Base-by-base conservation (phyloP, 768 basidiomycete genomes). In the Suillus decipiens region DNA sequence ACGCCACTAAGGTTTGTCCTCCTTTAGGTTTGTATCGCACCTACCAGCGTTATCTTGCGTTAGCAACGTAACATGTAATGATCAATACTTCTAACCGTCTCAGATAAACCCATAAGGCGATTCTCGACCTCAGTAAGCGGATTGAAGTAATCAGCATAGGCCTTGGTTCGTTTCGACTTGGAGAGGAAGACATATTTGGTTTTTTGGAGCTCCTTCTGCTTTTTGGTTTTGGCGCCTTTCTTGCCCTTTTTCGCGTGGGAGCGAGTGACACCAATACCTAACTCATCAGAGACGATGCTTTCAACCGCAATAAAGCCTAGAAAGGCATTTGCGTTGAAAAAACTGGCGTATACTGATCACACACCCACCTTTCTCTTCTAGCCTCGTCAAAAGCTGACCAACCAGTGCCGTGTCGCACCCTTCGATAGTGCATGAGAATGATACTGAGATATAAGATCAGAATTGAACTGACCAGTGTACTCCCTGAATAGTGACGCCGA, bases 121-220 rank as follows among this genome's bases (percentile, higher is more conserved):
- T 77, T 84, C 75, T 92, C 90, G 42, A 84, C 81, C 31, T 82
- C 78, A 9, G 78, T 78, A 62, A 84, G 80, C 41, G 88, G 86
- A 62, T 85, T 79, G 75, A 93, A 93, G 69, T 92, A 91, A 68
- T 92, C 84, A 41, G 75, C 69, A 71, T 91, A 93, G 60, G 75
- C 79, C 50, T 76, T 64, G 11, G 79, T 79, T 48, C 74, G 73
- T 55, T 80, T 77, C 42, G 81, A 80, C 11, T 79, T 72, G 43
- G 71, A 75, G 61, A 89, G 81, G 72, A 92, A 90, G 14, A 80
- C 72, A 65, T 86, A 92, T 70, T 77, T 80, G 24, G 81, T 70
- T 68, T 85, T 87, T 62, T 87, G 85, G 28, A 85, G 66, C 54
- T 82, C 83, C 66, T 82, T 86, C 34, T 80, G 79, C 67, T 78